Base-by-base conservation (phyloP, 2,329 filamentous ascomycete genomes). In the Sclerotinia glacialis region DNA sequence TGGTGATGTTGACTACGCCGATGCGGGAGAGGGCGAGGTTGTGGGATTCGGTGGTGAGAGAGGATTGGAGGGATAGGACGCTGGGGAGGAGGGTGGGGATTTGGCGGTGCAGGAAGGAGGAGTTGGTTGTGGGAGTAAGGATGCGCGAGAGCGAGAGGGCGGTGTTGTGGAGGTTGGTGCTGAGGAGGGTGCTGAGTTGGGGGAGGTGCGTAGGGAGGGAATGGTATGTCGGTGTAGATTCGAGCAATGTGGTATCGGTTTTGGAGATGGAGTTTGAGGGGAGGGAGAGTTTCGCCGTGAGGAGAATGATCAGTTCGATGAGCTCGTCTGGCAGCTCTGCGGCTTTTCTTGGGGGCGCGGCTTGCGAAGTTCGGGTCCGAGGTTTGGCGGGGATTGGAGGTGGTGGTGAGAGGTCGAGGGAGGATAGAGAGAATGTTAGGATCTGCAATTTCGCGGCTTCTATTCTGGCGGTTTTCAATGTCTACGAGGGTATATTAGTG, bases 31-130 rank as follows among this genome's bases (percentile, higher is more conserved):
- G 37, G 18, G 40, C 23, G 3, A 67, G 59, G 31, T n/a, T 18
- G 52, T 62, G 37, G 8, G 21, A 23, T n/a, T 42, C 21, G 14
- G 5, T 52, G 23, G 26, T 11, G 16, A 54, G 47, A 14, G 26
- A 16, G 9, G 58, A 37, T 46, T 72, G 74, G 1, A 85, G 79
- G 2, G 77, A 67, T 5, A 75, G 69, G 23, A 81, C 75, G 31
- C 79, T 76, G 1, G 76, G 69, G 0, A 82, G 77, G 2, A 89
- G 78, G 23, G 79, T 77, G 1, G 84, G 78, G 60, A 88, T 82
- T 31, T 79, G 76, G 26, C 86, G 84, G 77, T 88, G 86, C n/a
- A 87, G 77, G 71, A 85, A 80, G 42, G 83, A 83, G 5, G 82
- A 71, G 6, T 77, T 78, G 2, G 82, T 84, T 5, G 77, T 79